Evolutionary conservation across 139 green algal species (phyloP).

Genomic region (Coelastrella sp.): DNA sequence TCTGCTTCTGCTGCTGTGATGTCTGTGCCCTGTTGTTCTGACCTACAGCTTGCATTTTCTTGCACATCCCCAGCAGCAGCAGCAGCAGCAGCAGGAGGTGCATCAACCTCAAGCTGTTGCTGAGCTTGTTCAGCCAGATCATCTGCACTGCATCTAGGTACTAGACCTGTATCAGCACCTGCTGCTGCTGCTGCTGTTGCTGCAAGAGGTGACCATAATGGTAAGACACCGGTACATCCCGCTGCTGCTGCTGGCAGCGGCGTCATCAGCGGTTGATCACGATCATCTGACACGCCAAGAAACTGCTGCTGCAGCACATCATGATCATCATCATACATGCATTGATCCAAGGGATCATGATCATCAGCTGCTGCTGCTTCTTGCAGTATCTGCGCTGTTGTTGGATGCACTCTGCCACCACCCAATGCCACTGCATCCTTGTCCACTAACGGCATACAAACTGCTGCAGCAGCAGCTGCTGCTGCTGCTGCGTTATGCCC

Average conservation of each 20-base stretch:
- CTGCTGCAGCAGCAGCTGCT: background rate
- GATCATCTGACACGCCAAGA: background rate
- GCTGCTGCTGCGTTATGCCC: background rate
- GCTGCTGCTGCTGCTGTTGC: background rate
- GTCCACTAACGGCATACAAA: background rate
- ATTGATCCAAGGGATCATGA: too few species aligned
- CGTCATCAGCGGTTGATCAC: background rate
- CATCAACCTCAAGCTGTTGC: background rate
- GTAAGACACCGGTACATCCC: too few species aligned
- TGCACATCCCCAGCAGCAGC: background rate
- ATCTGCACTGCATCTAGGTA: too few species aligned
- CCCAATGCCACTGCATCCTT: background rate
- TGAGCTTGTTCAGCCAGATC: background rate
- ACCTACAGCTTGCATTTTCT: background rate
- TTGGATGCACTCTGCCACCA: background rate
- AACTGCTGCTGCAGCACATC: background rate
- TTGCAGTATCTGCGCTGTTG: background rate
- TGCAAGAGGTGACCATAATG: background rate
- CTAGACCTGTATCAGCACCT: background rate
- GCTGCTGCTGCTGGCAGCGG: background rate
- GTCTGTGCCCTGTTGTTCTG: too few species aligned
- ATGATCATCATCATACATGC: too few species aligned
- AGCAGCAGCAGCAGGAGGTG: background rate
- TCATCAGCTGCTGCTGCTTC: background rate
- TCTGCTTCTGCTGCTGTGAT: background rate